Evolutionary conservation across 225 moss, liverwort and hornwort genomes (phyloP).

Genomic region (Thuidium tamariscinum): DNA sequence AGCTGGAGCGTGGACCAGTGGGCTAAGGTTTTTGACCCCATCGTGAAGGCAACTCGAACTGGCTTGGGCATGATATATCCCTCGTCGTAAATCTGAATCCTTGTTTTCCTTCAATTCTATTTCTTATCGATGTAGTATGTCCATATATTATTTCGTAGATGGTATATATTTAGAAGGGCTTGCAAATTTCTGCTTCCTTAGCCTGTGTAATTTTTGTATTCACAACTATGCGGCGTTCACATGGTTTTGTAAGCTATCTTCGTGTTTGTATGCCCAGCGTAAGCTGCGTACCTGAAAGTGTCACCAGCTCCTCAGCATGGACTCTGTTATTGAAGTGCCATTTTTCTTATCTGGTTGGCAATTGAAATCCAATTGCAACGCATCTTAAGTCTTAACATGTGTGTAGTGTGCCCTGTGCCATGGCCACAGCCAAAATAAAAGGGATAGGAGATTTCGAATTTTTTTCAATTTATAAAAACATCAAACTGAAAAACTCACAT

Average conservation of each 20-base stretch:
- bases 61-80: slow-evolving; percentile 17
- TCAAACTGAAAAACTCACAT: too few relatives aligned
- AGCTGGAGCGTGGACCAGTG: slow-evolving; percentile 67
- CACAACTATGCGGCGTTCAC: background rate
- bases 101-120: background rate
- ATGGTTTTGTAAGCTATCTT: background rate
- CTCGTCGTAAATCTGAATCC: background rate
- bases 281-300: background rate
- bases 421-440: too few relatives aligned
- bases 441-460: too few relatives aligned
- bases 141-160: background rate
- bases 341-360: background rate
- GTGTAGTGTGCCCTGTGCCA: background rate
- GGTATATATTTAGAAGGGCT: background rate
- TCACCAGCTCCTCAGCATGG: background rate
- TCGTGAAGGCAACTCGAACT: slow-evolving; percentile 9
- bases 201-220: background rate
- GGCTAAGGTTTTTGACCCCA: slow-evolving; percentile 67
- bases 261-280: background rate
- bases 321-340: background rate
- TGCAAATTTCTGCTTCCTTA: background rate
- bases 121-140: background rate
- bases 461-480: too few relatives aligned
- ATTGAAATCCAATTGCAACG: background rate
- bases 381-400: background rate